Base-by-base conservation (phyloP, 495 filamentous ascomycete genomes). In the Xylaria flabelliformis region DNA sequence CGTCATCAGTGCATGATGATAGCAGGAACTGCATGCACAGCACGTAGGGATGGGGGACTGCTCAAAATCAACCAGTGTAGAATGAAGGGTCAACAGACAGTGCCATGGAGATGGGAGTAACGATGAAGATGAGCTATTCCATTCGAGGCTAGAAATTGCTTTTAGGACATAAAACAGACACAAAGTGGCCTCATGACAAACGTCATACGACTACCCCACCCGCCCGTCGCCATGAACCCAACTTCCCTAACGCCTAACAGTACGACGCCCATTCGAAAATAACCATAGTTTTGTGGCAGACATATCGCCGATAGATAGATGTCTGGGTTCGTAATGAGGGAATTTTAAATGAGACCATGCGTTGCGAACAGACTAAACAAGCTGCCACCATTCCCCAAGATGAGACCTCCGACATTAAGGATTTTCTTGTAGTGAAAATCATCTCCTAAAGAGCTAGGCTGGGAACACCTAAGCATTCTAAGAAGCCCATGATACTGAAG, bases 191-290 rank as follows among this genome's bases (percentile, higher is more conserved):
- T 46, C 50, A 71, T 56, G 64, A 56, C 61, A 71, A 56, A 39
- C 34, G 65, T 51, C 39, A 46, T 64, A 67, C 70, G 41, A 69
- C 46, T 50, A 39, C 67, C 19, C 29, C 53, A 32, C 70, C 63
- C 24, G 32, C 42, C 53, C 42, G 26, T 63, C 58, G 29, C 24
- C 46, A 15, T 62, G 34, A 71, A 21, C 36, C 58, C 39, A 56
- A 59, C 53, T 26, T 56, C 63, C 70, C 61, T 15, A 72, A 72
- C 70, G 70, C 70, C 70, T 56, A 67, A 61, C 50, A 72, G 21
- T 66, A 67, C 51, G 51, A 67, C 39, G 48, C 50, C 59, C 41
- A 26, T 32, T 55, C 29, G 32, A 39, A 44, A 41, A 48, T 13
- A 56, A 50, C 66, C 66, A 21, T 51, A 32, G 59, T 64, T 59